Evolutionary conservation across 2,329 filamentous ascomycete species (phyloP).

Genomic region (Scorias spongiosa): DNA sequence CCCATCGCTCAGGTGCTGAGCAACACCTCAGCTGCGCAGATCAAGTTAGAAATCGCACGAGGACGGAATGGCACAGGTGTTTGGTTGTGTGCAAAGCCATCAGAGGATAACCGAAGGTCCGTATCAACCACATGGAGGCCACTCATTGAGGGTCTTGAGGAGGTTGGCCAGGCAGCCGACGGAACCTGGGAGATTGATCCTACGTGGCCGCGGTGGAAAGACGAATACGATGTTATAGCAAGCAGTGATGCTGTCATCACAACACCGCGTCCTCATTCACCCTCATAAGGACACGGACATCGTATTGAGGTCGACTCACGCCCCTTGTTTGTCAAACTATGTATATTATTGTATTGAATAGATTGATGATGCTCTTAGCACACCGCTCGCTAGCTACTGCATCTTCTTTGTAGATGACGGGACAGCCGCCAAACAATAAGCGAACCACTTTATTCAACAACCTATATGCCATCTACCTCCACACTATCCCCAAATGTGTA

Average conservation of each 20-base stretch:
- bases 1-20: constrained; percentile 23
- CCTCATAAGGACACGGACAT: too few relatives aligned
- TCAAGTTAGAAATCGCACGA: constrained; percentile 21
- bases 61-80: constrained; percentile 20
- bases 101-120: constrained; percentile 8
- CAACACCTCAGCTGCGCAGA: constrained; percentile 23
- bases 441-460: too few relatives aligned
- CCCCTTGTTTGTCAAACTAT: too few relatives aligned
- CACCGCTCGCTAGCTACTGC: too few relatives aligned
- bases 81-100: constrained; percentile 10
- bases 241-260: background rate
- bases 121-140: constrained; percentile 19
- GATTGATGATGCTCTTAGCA: too few relatives aligned
- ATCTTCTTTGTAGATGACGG: too few relatives aligned
- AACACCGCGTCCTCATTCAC: background rate
- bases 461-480: too few relatives aligned
- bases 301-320: too few relatives aligned
- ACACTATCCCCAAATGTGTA: too few relatives aligned
- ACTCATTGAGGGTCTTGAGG: constrained; percentile 13
- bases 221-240: constrained; percentile 3
- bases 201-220: constrained; percentile 15
- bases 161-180: constrained; percentile 8
- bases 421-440: too few relatives aligned
- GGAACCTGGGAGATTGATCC: constrained; percentile 19
- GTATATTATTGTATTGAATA: too few relatives aligned